Percentiles rank a stretch among this genome's conserved stretches.
These are phyloP conservation scores for Mariannaea elegans DNA, from an alignment of 2,329 filamentous ascomycete genomes.

Conservation along the genomic window DNA sequence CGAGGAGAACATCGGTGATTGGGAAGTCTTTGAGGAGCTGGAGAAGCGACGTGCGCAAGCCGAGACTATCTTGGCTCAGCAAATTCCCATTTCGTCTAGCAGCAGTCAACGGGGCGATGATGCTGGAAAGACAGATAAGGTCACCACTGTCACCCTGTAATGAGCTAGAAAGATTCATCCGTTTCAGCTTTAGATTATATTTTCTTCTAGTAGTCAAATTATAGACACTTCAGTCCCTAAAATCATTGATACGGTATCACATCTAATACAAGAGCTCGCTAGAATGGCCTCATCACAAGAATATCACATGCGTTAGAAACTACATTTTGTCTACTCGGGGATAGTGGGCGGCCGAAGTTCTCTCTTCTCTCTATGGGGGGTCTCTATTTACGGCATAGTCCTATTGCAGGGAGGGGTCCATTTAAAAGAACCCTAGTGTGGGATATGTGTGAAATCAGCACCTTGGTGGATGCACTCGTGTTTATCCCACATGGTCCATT, in stretches of 20 bases:
- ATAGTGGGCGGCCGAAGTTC: not conserved
- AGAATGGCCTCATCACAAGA: too few species aligned
- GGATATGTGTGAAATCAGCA: not conserved
- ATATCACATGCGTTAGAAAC: too few species aligned
- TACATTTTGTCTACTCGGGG: not conserved
- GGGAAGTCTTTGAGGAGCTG: slow-evolving; percentile 23
- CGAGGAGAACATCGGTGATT: slow-evolving; percentile 26
- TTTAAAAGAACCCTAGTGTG: not conserved
- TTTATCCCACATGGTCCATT: not conserved
- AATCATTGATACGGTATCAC: too few species aligned
- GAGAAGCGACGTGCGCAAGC: not conserved
- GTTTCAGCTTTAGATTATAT: not conserved
- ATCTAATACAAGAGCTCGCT: too few species aligned
- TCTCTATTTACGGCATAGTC: not conserved
- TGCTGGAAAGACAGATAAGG: slow-evolving; percentile 10
- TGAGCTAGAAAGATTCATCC: not conserved
- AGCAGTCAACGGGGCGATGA: slow-evolving; percentile 16
- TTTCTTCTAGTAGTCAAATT: not conserved
- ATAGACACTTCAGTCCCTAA: too few species aligned
- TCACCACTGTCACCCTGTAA: not conserved
- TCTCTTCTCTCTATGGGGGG: not conserved
- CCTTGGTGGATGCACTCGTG: not conserved
- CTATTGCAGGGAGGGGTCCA: not conserved
- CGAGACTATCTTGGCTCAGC: slow-evolving; percentile 6
- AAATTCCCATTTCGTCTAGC: slow-evolving; percentile 8